These are phyloP conservation scores for Cystobasidium tubakii DNA, from an alignment of 768 basidiomycete genomes.

Conservation along the genomic window DNA sequence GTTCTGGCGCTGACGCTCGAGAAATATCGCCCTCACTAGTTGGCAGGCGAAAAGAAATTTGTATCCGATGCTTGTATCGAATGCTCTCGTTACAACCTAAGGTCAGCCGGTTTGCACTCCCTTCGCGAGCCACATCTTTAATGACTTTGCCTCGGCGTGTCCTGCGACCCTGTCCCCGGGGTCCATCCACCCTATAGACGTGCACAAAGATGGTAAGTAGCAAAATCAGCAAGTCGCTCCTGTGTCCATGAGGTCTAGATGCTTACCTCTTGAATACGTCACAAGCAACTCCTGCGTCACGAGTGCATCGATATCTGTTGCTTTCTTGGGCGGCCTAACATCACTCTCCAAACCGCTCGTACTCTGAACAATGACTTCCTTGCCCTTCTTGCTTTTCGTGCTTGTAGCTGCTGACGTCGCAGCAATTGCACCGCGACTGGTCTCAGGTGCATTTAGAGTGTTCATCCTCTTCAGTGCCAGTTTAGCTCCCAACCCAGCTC, in stretches of 20 bases:
- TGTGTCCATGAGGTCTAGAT: neutral
- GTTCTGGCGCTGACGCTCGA: too few relatives aligned
- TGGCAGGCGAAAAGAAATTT: too few relatives aligned
- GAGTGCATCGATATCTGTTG: slow-evolving; percentile 33
- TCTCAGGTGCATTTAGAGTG: neutral
- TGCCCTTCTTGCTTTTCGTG: neutral
- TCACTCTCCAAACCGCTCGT: neutral
- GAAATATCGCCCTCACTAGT: too few relatives aligned
- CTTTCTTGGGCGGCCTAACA: slow-evolving; percentile 21
- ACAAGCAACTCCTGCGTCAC: slow-evolving; percentile 28
- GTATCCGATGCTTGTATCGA: too few relatives aligned
- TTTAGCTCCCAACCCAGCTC: slow-evolving; percentile 43
- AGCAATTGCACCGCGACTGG: neutral
- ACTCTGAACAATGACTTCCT: slow-evolving; percentile 1
- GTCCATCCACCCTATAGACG: slow-evolving; percentile 13
- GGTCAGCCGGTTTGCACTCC: neutral
- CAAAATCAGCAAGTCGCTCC: neutral
- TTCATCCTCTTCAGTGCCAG: neutral
- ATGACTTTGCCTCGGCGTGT: slow-evolving; percentile 20
- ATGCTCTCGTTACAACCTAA: too few relatives aligned
- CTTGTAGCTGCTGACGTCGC: neutral
- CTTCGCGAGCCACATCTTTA: slow-evolving; percentile 33
- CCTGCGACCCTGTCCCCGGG: slow-evolving; percentile 23
- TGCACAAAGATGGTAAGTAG: neutral
- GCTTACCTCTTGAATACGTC: slow-evolving; percentile 18